Conservation (phyloP, 805 yeast species). For the Ogataea thermomethanolica region DNA sequence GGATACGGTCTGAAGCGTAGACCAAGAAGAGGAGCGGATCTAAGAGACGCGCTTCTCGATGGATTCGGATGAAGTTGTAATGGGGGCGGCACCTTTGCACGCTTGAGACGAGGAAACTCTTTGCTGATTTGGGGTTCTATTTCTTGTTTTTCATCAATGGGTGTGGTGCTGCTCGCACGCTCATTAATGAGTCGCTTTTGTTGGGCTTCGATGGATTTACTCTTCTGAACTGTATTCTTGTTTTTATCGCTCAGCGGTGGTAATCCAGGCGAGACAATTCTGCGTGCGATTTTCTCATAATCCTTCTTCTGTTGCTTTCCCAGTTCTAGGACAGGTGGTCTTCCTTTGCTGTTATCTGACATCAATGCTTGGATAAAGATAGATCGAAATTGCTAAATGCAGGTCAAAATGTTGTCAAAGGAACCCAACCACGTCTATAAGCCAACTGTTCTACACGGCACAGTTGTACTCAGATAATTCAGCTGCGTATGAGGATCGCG, state of each 20-base stretch:
- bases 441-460: no score
- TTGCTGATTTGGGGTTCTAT: neutral
- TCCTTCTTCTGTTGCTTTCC: constrained; percentile 8
- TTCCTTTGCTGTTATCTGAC: constrained; percentile 1
- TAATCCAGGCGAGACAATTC: constrained; percentile 25
- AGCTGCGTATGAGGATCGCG: neutral
- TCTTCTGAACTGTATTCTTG: constrained; percentile 15
- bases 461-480: no score
- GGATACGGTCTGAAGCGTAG: constrained; percentile 3
- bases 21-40: constrained; percentile 17
- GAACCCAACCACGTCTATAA: neutral
- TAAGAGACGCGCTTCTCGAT: constrained; percentile 6
- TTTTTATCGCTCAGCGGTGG: constrained; percentile 23
- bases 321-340: constrained; percentile 17
- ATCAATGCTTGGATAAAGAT: constrained; percentile 7
- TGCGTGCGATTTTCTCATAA: constrained; percentile 13
- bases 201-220: constrained; percentile 23
- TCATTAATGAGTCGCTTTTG: constrained; percentile 22
- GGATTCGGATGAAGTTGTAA: constrained; percentile 11
- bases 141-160: neutral
- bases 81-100: constrained; percentile 26
- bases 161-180: constrained; percentile 8
- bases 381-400: neutral
- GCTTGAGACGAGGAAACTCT: constrained; percentile 11
- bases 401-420: neutral